A percentile compares a stretch with the other conserved stretches of the same genome.
Evolutionary conservation across 2,329 filamentous ascomycete genomes (phyloP).

Genomic region (Neocucurbitaria cava): DNA sequence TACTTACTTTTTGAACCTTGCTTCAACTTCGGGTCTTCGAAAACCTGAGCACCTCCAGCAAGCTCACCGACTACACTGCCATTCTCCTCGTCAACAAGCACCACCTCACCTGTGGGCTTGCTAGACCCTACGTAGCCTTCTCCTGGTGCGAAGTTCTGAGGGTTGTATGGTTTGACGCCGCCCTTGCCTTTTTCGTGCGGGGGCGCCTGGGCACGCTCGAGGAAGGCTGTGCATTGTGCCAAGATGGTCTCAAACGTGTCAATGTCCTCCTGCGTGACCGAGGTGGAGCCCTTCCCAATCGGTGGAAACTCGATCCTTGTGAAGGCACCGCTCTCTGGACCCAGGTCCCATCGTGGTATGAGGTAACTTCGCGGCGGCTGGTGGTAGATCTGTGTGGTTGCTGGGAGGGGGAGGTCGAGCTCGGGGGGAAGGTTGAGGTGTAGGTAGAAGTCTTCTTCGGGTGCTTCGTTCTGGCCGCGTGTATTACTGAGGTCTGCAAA

Average conservation of each 20-base stretch:
- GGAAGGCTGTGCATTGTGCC: slow-evolving; percentile 95
- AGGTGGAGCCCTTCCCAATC: slow-evolving; percentile 67
- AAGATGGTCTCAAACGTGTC: slow-evolving; percentile 98
- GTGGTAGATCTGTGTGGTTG: slow-evolving; percentile 96
- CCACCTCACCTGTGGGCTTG: slow-evolving; percentile 71
- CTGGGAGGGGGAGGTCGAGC: slow-evolving; percentile 89
- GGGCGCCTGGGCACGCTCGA: slow-evolving; percentile 77
- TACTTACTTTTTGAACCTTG: slow-evolving; percentile 87
- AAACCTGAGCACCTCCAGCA: slow-evolving; percentile 78
- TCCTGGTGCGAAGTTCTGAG: slow-evolving; percentile 78
- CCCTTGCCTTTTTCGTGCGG: slow-evolving; percentile 51
- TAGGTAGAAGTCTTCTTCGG: slow-evolving; percentile 88
- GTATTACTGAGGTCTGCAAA: slow-evolving; percentile 64
- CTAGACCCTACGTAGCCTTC: slow-evolving; percentile 71
- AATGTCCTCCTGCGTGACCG: slow-evolving; percentile 84
- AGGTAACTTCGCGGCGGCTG: slow-evolving; percentile 92
- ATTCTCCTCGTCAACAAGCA: slow-evolving; percentile 94
- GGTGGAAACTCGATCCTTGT: slow-evolving; percentile 90
- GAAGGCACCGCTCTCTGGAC: slow-evolving; percentile 86
- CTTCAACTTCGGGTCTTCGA: slow-evolving; percentile 77
- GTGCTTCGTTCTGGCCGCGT: slow-evolving; percentile 61
- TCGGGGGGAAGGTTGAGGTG: slow-evolving; percentile 94
- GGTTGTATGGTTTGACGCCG: slow-evolving; percentile 70
- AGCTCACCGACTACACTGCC: slow-evolving; percentile 94
- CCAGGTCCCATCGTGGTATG: slow-evolving; percentile 93